Evolutionary conservation across 257 asterid genomes (phyloP).

Genomic region (Fraxinus pennsylvanica): DNA sequence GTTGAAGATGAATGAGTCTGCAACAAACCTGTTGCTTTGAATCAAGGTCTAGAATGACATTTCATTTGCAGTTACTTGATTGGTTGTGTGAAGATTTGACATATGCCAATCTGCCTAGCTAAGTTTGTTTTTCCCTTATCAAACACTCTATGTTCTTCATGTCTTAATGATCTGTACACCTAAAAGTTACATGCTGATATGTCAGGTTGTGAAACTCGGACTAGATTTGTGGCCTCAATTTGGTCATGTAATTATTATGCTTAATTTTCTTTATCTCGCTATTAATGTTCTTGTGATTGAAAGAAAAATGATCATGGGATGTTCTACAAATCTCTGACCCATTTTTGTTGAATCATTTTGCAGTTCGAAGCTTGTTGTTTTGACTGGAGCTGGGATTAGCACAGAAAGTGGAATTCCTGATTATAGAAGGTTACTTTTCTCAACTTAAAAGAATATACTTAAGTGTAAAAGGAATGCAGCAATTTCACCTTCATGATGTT

Average conservation of each 20-base stretch:
- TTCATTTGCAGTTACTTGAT: background rate
- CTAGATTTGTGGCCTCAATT: background rate
- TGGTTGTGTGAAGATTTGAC: background rate
- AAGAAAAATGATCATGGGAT: background rate
- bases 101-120: background rate
- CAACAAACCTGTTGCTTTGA: background rate
- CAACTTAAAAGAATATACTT: background rate
- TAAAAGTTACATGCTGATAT: background rate
- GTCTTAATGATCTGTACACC: background rate
- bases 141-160: background rate
- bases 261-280: background rate
- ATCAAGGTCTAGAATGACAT: background rate
- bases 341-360: constrained; percentile 23
- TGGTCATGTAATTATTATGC: constrained; percentile 10
- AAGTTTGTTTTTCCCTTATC: background rate
- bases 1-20: constrained; percentile 1
- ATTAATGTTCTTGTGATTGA: constrained; percentile 4
- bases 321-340: constrained; percentile 16
- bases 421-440: constrained; percentile 69
- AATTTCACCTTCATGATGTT: background rate
- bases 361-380: constrained; percentile 79
- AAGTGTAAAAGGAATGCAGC: background rate
- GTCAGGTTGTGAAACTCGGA: background rate
- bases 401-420: constrained; percentile 99
- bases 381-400: constrained; percentile 97